These are phyloP conservation scores for Coniosporium apollinis DNA, from an alignment of 495 filamentous ascomycete genomes.

Conservation along the genomic window DNA sequence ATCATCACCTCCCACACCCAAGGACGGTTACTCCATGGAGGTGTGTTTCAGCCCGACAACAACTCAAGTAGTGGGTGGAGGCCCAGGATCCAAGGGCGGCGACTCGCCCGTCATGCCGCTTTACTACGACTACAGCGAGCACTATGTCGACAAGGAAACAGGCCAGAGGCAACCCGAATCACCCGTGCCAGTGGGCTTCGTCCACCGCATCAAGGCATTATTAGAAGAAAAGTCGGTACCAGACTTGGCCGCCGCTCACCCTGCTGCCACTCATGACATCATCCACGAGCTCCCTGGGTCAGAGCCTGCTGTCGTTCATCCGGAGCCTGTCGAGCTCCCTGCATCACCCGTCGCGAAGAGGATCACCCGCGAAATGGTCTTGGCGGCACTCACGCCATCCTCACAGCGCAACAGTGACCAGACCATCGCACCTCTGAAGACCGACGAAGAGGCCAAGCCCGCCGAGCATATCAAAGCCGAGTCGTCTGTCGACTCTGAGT, in stretches of 20 bases:
- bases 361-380: slow-evolving; percentile 20
- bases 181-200: slow-evolving; percentile 11
- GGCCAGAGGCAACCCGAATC: background rate
- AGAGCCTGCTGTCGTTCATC: slow-evolving; percentile 10
- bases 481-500: background rate
- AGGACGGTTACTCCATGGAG: too few relatives aligned
- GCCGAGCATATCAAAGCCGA: background rate
- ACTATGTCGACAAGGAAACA: background rate
- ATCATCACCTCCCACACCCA: slow-evolving; percentile 1
- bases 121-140: slow-evolving; percentile 5
- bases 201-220: slow-evolving; percentile 16
- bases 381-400: slow-evolving; percentile 6
- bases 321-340: slow-evolving; percentile 15
- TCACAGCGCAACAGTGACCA: background rate
- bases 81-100: background rate
- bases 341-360: slow-evolving; percentile 13
- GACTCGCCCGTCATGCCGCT: background rate
- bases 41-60: too few relatives aligned
- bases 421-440: slow-evolving; percentile 7
- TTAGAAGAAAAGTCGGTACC: slow-evolving; percentile 14
- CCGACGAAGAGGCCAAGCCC: slow-evolving; percentile 9
- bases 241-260: slow-evolving; percentile 8
- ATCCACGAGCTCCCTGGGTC: slow-evolving; percentile 9
- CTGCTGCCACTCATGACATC: slow-evolving; percentile 1
- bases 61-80: too few relatives aligned